phyloP scores from a whole-genome alignment of 2,329 filamentous ascomycete species.

The Aspergillus unguis region DNA sequence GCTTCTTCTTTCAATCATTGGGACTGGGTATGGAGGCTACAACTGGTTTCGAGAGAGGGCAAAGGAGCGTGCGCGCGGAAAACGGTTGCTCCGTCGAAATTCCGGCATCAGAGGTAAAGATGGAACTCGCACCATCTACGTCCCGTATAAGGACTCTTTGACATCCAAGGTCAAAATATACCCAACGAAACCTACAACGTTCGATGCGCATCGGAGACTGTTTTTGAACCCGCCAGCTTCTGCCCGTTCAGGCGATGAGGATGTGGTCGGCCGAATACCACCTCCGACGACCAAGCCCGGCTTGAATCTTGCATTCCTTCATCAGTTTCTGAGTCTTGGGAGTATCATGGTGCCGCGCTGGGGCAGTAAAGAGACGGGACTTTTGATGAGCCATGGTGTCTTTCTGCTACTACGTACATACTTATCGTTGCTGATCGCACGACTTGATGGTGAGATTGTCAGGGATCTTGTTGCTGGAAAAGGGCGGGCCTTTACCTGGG shows the following conservation, averaged over 20 bases:
- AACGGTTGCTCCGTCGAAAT: conserved; percentile 80
- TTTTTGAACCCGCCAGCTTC: conserved; percentile 89
- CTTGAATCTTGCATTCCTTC: conserved; percentile 89
- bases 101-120: conserved; percentile 93
- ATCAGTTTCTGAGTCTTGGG: conserved; percentile 92
- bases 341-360: conserved; percentile 97
- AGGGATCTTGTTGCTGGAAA: conserved; percentile 94
- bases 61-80: conserved; percentile 77
- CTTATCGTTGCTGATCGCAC: conserved; percentile 85
- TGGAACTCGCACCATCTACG: conserved; percentile 90
- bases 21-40: conserved; percentile 72
- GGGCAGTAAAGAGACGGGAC: conserved; percentile 90
- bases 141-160: conserved; percentile 72
- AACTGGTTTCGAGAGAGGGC: conserved; percentile 70
- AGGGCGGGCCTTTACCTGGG: conserved; percentile 81
- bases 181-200: conserved; percentile 86
- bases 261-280: conserved; percentile 62
- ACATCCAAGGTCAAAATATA: conserved; percentile 90
- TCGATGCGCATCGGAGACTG: conserved; percentile 89
- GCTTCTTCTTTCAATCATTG: conserved; percentile 73
- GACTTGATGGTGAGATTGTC: conserved; percentile 93
- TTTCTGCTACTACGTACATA: conserved; percentile 93
- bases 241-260: conserved; percentile 69
- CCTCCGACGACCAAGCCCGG: conserved; percentile 89
- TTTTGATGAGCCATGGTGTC: conserved; percentile 81